Base-by-base conservation (phyloP, 2,329 filamentous ascomycete species). In the Epichloe brachyelytri region DNA sequence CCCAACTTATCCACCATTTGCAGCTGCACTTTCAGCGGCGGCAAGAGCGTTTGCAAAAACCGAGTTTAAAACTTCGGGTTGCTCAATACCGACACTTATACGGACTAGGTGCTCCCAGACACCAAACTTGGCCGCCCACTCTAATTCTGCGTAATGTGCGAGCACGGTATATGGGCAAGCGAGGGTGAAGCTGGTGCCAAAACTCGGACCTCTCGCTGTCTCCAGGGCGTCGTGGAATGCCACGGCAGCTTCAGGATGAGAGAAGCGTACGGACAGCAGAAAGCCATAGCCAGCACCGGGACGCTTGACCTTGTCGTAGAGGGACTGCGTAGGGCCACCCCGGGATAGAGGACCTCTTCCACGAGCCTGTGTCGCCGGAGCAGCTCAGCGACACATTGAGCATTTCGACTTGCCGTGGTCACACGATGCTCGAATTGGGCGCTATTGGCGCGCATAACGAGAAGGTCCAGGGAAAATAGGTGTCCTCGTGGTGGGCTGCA, bases 171-270 rank as follows among this genome's bases (percentile, higher is more conserved):
- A 53, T 3, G 52, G 44, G 20, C 43, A 36, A 7, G 64, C 65
- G 2, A 77, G 59, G 5, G 71, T 75, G 48, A 65, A 56, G 54
- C 71, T 70, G 2, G 72, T 73, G 2, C 74, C 74, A 0, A 77
- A 61, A 55, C 74, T 71, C 1, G 73, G 72, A 0, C 73, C 71
- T 12, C 69, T 64, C 59, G 71, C 67, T 30, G 75, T 61, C 34
- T 66, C 58, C 4, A 75, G 50, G 38, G 61, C 61, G 50, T 77
- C 67, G 55, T 71, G 75, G 51, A 77, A 77, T 0, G 65, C 64
- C 4, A 52, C 56, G 0, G 71, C 65, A 0, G 61, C 50, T 3
- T 59, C 60, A 0, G 68, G 34, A 10, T 57, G 62, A 10, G 60
- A 58, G 34, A 78, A 70, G 48, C 76, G 71, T 11, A 77, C 56